These are phyloP conservation scores for Astragalus glycyphyllos DNA, from an alignment of 306 rosid genomes.

Conservation along the genomic window DNA sequence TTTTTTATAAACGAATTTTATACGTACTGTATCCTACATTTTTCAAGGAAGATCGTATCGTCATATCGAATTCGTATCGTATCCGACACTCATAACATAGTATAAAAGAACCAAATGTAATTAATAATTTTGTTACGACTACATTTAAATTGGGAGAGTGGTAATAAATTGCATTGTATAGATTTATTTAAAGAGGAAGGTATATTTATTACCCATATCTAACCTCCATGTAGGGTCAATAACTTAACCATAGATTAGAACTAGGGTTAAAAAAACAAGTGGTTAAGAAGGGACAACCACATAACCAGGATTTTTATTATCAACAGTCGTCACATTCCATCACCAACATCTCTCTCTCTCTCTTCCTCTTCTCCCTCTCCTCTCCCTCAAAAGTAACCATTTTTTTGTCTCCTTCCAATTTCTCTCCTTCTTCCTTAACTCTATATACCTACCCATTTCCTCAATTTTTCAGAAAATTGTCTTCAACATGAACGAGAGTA, in stretches of 20 bases:
- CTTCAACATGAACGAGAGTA: not conserved
- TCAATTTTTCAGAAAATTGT: not conserved
- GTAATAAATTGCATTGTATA: slow-evolving; percentile 19
- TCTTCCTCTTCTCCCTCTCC: not conserved
- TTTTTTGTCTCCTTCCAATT: not conserved
- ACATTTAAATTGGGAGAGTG: no score
- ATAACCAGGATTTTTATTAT: slow-evolving; percentile 74
- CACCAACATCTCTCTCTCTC: slow-evolving; percentile 42
- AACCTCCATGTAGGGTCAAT: slow-evolving; percentile 70
- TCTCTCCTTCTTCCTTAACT: not conserved
- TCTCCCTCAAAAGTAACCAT: slow-evolving; percentile 22
- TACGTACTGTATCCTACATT: no score
- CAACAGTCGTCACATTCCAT: slow-evolving; percentile 72
- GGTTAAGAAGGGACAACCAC: slow-evolving; percentile 92
- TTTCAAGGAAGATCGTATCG: no score
- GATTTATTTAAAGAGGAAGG: not conserved
- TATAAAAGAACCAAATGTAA: no score
- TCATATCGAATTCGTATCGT: no score
- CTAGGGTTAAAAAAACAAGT: slow-evolving; percentile 85
- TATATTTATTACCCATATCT: slow-evolving; percentile 73
- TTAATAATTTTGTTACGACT: no score
- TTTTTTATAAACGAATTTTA: no score
- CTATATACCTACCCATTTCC: not conserved
- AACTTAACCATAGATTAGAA: slow-evolving; percentile 90
- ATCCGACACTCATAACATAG: no score